Evolutionary conservation across 2,329 filamentous ascomycete species (phyloP).

Genomic region (Alternaria brassicicola): DNA sequence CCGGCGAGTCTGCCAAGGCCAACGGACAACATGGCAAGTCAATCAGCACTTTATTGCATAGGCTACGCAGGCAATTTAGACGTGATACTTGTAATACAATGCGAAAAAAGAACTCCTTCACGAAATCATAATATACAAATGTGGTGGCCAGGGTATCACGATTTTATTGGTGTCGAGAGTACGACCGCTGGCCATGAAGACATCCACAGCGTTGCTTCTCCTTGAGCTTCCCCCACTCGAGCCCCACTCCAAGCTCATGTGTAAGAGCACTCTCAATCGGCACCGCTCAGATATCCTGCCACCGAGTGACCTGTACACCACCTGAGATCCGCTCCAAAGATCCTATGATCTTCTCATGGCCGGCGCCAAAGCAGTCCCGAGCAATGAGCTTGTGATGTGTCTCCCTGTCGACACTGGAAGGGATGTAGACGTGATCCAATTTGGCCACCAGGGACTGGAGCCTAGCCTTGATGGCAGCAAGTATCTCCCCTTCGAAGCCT

Average conservation of each 20-base stretch:
- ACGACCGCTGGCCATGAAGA: not conserved
- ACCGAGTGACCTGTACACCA: not conserved
- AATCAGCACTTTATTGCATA: too few relatives aligned
- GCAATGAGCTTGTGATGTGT: not conserved
- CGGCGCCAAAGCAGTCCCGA: not conserved
- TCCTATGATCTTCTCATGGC: not conserved
- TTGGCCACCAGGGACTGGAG: not conserved
- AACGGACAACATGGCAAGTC: not conserved
- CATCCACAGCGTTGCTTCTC: not conserved
- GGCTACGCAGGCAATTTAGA: not conserved
- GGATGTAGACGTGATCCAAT: not conserved
- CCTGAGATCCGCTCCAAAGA: not conserved
- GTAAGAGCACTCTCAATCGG: not conserved
- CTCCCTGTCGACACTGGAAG: not conserved
- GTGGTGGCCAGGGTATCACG: not conserved
- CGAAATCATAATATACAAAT: not conserved
- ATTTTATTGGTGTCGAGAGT: not conserved
- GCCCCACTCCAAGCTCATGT: not conserved
- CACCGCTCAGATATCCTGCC: not conserved
- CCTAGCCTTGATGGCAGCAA: not conserved
- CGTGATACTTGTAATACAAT: not conserved
- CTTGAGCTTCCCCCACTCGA: not conserved
- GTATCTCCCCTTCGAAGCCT: not conserved
- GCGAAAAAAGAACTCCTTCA: too few relatives aligned
- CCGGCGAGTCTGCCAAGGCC: not conserved